phyloP scores from a whole-genome alignment of 768 basidiomycete genomes.

The Amyloporia xantha region DNA sequence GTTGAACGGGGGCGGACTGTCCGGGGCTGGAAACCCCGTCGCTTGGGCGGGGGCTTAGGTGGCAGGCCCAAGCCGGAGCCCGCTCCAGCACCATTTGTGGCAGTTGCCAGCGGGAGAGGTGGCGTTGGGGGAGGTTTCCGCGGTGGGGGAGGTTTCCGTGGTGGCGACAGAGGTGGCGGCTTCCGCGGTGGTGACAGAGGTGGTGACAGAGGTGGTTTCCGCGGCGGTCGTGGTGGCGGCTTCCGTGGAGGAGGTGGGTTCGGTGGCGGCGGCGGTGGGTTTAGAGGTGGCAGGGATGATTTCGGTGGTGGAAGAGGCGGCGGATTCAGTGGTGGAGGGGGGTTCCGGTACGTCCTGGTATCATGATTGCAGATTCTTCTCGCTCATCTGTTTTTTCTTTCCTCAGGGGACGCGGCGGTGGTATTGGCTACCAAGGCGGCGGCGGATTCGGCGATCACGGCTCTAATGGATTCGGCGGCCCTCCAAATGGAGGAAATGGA shows the following conservation, averaged over 20 bases:
- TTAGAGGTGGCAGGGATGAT: constrained; percentile 32
- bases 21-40: constrained; percentile 95
- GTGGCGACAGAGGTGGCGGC: constrained; percentile 37
- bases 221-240: constrained; percentile 28
- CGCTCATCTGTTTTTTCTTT: neutral
- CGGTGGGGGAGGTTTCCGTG: constrained; percentile 35
- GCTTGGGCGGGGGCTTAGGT: constrained; percentile 98
- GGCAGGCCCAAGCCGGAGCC: constrained; percentile 82
- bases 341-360: constrained; percentile 14
- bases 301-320: constrained; percentile 32
- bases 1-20: constrained; percentile 98
- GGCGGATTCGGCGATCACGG: constrained; percentile 45
- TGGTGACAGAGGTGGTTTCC: constrained; percentile 27
- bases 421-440: constrained; percentile 63
- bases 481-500: constrained; percentile 21
- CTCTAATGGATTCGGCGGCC: constrained; percentile 30
- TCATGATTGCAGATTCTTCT: neutral
- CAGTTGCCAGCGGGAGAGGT: constrained; percentile 40
- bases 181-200: constrained; percentile 30
- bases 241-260: constrained; percentile 36
- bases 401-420: constrained; percentile 57
- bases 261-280: constrained; percentile 35
- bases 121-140: constrained; percentile 33
- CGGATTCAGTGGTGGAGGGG: constrained; percentile 24
- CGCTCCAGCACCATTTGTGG: constrained; percentile 30